Conservation (phyloP, 331 rosid genomes). For the Malus hybrid region DNA sequence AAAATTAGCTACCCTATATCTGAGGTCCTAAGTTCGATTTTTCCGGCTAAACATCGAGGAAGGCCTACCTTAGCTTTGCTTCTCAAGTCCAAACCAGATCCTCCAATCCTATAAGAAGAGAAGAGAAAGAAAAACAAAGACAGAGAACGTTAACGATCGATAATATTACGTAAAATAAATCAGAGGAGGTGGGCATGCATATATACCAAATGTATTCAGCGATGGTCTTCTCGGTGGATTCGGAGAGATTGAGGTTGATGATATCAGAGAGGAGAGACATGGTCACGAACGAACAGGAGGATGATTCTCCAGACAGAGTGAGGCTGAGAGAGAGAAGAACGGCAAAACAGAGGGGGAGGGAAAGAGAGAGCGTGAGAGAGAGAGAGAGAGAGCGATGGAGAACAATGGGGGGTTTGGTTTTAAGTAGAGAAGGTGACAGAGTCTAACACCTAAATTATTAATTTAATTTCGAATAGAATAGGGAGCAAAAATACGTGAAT, state of each 20-base stretch:
- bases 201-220: constrained; percentile 46
- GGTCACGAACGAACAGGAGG: background rate
- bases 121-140: background rate
- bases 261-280: constrained; percentile 44
- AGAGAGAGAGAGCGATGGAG: background rate
- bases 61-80: constrained; percentile 41
- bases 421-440: background rate
- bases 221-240: constrained; percentile 32
- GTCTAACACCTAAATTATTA: background rate
- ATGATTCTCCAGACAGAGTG: background rate
- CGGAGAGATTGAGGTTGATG: constrained; percentile 34
- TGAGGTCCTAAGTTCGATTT: too few species aligned
- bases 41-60: background rate
- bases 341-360: background rate
- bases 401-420: background rate
- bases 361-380: too few species aligned
- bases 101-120: constrained; percentile 34
- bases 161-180: background rate
- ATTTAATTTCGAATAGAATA: background rate
- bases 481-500: background rate
- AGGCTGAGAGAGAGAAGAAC: background rate
- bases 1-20: too few species aligned
- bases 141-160: background rate
- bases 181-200: background rate
- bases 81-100: constrained; percentile 52